Evolutionary conservation across 371 early-diverging fungal species (phyloP), one percentile per base, ranked within the genome.

Genomic region (Basidiobolus meristosporus): DNA sequence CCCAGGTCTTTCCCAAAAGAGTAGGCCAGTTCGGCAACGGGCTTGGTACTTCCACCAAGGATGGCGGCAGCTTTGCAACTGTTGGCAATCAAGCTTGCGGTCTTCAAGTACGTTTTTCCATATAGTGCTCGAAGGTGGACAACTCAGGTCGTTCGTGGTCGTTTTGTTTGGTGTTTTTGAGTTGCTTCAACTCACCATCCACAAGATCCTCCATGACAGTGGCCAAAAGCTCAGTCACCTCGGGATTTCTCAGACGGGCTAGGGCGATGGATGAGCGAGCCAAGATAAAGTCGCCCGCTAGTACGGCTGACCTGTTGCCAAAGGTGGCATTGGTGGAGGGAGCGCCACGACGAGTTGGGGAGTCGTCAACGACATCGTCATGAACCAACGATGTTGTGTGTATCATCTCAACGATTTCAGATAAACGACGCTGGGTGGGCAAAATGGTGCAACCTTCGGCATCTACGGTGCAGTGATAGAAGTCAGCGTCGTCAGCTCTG

Each of bases 141-240:
- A 26, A 9, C 9, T 44, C 60, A 41, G 31, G 43, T 40, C 22
- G 50, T 42, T 31, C 42, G 31, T 51, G 47, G 38, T 50, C 53
- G 9, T 9, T 26, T 9, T 47, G 47, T 40, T 53, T 48, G 11
- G 73, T 61, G 50, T 89, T 83, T 40, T 83, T 69, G 7, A 93
- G 60, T 58, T 96, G 91, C 85, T 90, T 87, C 47, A 96, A 85
- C 59, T 93, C 95, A 16, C 96, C 95, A 54, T 93, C 93, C 0
- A 90, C 95, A 26, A 92, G 54, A 46, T 91, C 79, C 14, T 84
- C 74, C 54, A 96, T 86, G 38, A 87, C 86, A 2, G 91, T 86
- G 28, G 90, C 81, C 56, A 93, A 72, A 37, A 92, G 59, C 46
- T 93, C 93, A 12, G 83, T 87, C 10, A 91, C 90, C 50, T 89